phyloP scores from a whole-genome alignment of 2,329 filamentous ascomycete species.

The Chaetomium olivaceum region DNA sequence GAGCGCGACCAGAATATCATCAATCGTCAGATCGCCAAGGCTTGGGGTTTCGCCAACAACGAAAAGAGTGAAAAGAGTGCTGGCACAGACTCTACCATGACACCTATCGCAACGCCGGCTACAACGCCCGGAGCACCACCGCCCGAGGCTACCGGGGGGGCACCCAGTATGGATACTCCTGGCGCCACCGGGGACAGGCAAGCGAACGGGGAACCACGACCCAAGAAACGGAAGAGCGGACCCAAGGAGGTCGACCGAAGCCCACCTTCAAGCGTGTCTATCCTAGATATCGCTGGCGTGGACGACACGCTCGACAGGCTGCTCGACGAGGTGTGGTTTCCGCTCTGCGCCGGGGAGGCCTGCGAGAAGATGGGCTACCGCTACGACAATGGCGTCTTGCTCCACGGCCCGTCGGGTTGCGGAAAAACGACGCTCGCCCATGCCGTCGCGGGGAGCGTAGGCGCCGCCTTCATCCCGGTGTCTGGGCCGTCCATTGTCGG shows the following conservation, averaged over 20 bases:
- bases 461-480: constrained; percentile 78
- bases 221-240: constrained; percentile 62
- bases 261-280: constrained; percentile 65
- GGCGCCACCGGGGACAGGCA: constrained; percentile 49
- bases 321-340: constrained; percentile 70
- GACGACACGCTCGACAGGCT: constrained; percentile 70
- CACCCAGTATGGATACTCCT: constrained; percentile 7
- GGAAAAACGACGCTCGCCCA: constrained; percentile 84
- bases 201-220: constrained; percentile 64
- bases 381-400: constrained; percentile 70
- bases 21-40: constrained; percentile 46
- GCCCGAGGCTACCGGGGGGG: not conserved
- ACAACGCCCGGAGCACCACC: not conserved
- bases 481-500: constrained; percentile 79
- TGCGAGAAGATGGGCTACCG: constrained; percentile 67
- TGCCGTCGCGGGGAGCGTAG: constrained; percentile 73
- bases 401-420: constrained; percentile 82
- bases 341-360: constrained; percentile 66
- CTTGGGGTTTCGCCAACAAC: constrained; percentile 41
- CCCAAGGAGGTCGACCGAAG: constrained; percentile 55
- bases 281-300: constrained; percentile 75
- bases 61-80: constrained; percentile 30
- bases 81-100: not conserved
- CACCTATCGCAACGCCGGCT: constrained; percentile 8
- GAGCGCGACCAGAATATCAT: constrained; percentile 38